A percentile compares a stretch with the other conserved stretches of the same genome.
Evolutionary conservation across 805 yeast genomes (phyloP).

Genomic region (Kregervanrija delftensis): DNA sequence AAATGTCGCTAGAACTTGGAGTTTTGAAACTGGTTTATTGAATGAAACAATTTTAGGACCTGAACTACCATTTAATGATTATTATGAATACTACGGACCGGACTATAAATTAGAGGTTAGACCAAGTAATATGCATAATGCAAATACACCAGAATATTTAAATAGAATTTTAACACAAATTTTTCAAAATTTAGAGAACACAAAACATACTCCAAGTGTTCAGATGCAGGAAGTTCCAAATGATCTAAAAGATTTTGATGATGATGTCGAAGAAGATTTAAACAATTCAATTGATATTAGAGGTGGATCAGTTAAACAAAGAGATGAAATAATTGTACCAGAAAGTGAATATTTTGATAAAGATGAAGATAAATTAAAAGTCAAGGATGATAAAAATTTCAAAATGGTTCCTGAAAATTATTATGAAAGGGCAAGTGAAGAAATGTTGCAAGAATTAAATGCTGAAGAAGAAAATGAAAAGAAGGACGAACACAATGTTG

Average conservation of each 20-base stretch:
- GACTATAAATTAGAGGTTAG: conserved; percentile 92
- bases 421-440: conserved; percentile 22
- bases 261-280: conserved; percentile 73
- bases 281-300: conserved; percentile 75
- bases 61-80: conserved; percentile 87
- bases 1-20: conserved; percentile 94
- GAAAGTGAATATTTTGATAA: conserved; percentile 74
- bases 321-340: conserved; percentile 66
- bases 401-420: conserved; percentile 18
- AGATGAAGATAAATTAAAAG: conserved; percentile 37
- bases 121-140: conserved; percentile 94
- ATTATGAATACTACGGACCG: conserved; percentile 96
- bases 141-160: conserved; percentile 87
- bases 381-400: conserved; percentile 13
- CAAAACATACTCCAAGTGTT: conserved; percentile 96
- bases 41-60: conserved; percentile 72
- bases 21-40: conserved; percentile 85
- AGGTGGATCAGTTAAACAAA: conserved; percentile 84
- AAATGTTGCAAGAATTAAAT: conserved; percentile 23
- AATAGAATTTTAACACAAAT: conserved; percentile 78
- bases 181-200: conserved; percentile 70
- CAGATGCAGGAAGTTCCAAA: conserved; percentile 86
- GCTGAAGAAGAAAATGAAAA: neutral
- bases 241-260: conserved; percentile 82
- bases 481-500: neutral